phyloP scores from a whole-genome alignment of 345 rosid genomes.

The Jatropha curcas region DNA sequence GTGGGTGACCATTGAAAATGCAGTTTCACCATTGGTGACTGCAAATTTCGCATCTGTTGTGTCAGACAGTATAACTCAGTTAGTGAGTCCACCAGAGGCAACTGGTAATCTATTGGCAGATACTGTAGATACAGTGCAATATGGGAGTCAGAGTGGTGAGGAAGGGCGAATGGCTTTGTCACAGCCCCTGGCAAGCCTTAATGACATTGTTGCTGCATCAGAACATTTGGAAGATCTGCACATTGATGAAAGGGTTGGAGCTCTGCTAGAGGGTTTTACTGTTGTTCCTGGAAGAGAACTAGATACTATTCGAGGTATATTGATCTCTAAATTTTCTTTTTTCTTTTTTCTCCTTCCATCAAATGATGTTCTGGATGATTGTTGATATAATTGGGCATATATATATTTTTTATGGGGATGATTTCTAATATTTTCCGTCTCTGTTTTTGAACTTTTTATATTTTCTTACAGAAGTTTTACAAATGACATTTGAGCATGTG shows the following conservation, averaged over 20 bases:
- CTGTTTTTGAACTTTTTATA: constrained; percentile 11
- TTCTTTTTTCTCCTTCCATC: not conserved
- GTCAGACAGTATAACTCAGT: constrained; percentile 71
- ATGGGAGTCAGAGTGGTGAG: constrained; percentile 32
- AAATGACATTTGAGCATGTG: constrained; percentile 53
- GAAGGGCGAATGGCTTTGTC: constrained; percentile 28
- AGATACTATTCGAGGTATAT: constrained; percentile 77
- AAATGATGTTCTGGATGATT: not conserved
- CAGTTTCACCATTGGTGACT: constrained; percentile 76
- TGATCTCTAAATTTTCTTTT: constrained; percentile 8
- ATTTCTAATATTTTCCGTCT: constrained; percentile 13
- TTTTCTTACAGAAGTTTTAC: constrained; percentile 65
- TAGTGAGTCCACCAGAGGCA: constrained; percentile 92
- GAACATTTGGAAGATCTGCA: constrained; percentile 55
- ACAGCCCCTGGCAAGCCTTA: constrained; percentile 14
- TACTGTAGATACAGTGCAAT: constrained; percentile 46
- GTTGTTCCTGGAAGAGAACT: constrained; percentile 75
- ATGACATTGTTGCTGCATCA: constrained; percentile 27
- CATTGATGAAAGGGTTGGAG: constrained; percentile 71
- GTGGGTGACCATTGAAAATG: constrained; percentile 97
- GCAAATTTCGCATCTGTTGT: constrained; percentile 53
- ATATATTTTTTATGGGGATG: constrained; percentile 1
- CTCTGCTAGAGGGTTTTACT: constrained; percentile 67
- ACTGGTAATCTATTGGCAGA: constrained; percentile 86
- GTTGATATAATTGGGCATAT: not conserved